These are phyloP conservation scores for Zoysia japonica DNA, from an alignment of 176 grass and related monocot genomes.

Conservation along the genomic window DNA sequence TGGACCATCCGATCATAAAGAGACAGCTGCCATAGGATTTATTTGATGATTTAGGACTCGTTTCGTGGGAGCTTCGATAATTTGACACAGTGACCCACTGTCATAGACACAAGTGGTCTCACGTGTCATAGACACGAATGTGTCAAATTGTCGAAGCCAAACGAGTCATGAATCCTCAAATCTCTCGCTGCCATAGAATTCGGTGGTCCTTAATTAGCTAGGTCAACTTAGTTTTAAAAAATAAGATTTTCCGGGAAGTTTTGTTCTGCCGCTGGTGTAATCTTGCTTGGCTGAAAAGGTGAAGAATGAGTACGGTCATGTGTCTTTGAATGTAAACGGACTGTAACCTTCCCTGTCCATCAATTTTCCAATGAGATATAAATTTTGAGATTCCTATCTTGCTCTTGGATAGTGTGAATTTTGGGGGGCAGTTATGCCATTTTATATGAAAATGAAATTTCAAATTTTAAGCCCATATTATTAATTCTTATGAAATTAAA, in stretches of 20 bases:
- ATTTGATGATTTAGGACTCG: too few species aligned
- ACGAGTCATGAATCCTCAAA: too few species aligned
- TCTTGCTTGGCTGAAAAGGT: not conserved
- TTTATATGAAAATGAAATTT: not conserved
- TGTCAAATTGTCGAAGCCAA: too few species aligned
- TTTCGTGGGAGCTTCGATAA: too few species aligned
- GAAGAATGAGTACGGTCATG: not conserved
- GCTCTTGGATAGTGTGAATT: not conserved
- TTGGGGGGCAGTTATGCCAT: not conserved
- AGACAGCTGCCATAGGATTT: not conserved
- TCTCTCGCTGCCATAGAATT: too few species aligned
- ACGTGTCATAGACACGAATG: too few species aligned
- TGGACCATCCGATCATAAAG: not conserved
- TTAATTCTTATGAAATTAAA: not conserved
- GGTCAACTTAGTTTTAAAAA: not conserved
- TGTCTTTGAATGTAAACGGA: not conserved
- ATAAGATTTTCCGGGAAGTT: not conserved
- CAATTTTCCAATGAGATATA: slow-evolving; percentile 8
- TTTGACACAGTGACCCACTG: too few species aligned
- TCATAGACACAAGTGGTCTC: too few species aligned
- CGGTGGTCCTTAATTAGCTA: not conserved
- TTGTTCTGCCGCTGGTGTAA: not conserved
- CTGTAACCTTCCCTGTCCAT: not conserved
- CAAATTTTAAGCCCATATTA: not conserved
- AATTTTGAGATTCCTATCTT: not conserved